A percentile compares a stretch with the other conserved stretches of the same genome.
phyloP scores from a whole-genome alignment of 345 rosid genomes.

The Excoecaria agallocha region DNA sequence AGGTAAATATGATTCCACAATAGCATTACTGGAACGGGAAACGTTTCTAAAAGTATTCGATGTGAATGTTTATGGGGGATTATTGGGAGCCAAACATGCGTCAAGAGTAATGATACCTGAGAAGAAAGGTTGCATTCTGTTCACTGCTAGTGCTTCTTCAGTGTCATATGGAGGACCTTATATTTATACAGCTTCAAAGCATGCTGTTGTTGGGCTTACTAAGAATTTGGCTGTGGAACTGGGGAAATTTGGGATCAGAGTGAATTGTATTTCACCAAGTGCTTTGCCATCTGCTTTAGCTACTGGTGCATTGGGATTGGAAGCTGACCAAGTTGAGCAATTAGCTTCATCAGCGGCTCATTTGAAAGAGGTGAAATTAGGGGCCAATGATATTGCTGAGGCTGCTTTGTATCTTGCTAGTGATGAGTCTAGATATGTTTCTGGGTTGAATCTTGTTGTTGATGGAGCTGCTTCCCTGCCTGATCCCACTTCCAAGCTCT shows the following conservation, averaged over 20 bases:
- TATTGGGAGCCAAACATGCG: conserved; percentile 21
- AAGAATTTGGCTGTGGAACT: conserved; percentile 12
- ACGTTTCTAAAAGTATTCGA: conserved; percentile 10
- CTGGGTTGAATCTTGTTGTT: too few species aligned
- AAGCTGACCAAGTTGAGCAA: neutral
- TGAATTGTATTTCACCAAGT: conserved; percentile 6
- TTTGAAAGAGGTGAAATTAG: too few species aligned
- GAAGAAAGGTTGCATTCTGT: too few species aligned
- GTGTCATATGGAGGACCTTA: too few species aligned
- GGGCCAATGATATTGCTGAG: too few species aligned
- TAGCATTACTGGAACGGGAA: neutral
- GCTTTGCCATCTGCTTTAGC: neutral
- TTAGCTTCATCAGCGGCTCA: neutral
- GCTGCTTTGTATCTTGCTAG: too few species aligned
- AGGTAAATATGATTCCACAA: neutral
- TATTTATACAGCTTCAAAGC: too few species aligned
- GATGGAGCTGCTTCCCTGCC: conserved; percentile 5
- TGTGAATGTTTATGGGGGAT: conserved; percentile 5
- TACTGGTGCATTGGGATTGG: neutral
- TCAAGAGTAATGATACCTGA: too few species aligned
- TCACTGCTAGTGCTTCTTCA: too few species aligned
- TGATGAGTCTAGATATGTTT: too few species aligned
- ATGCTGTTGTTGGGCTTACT: too few species aligned
- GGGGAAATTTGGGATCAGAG: conserved; percentile 12
- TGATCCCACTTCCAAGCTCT: neutral